A percentile compares a stretch with the other conserved stretches of the same genome.
Conservation (phyloP, 1,139 yeast species). For the Pichia sp. region DNA sequence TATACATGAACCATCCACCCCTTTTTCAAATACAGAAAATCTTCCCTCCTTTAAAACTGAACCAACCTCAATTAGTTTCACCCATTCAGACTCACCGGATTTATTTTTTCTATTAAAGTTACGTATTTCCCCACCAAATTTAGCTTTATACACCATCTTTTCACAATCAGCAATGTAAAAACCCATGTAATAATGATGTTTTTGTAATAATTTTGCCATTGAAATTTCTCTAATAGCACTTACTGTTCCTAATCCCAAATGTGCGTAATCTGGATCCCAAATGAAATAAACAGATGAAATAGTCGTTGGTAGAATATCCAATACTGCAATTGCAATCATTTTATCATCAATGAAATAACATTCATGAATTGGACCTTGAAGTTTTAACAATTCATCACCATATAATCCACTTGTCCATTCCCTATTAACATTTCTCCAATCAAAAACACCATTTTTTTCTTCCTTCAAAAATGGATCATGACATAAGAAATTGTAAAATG, state of each 20-base stretch:
- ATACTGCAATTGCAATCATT: slow-evolving; percentile 69
- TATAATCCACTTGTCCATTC: slow-evolving; percentile 27
- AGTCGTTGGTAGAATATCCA: slow-evolving; percentile 72
- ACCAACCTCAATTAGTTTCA: slow-evolving; percentile 35
- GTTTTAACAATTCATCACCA: slow-evolving; percentile 10
- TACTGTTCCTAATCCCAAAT: slow-evolving; percentile 69
- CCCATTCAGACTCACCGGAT: slow-evolving; percentile 11
- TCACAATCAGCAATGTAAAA: slow-evolving; percentile 72
- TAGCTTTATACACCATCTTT: slow-evolving; percentile 78
- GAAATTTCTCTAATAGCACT: slow-evolving; percentile 70
- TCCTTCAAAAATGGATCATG: slow-evolving; percentile 50
- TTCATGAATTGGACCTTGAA: slow-evolving; percentile 60
- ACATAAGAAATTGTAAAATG: slow-evolving; percentile 65
- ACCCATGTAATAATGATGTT: slow-evolving; percentile 44
- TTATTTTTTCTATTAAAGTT: slow-evolving; percentile 33
- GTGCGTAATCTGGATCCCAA: slow-evolving; percentile 78
- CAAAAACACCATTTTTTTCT: slow-evolving; percentile 23
- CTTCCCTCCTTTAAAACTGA: slow-evolving; percentile 35
- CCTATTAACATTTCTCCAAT: slow-evolving; percentile 27
- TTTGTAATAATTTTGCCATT: slow-evolving; percentile 37
- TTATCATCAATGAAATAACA: slow-evolving; percentile 61
- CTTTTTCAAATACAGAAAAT: slow-evolving; percentile 35
- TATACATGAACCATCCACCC: slow-evolving; percentile 2
- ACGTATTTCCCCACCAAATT: slow-evolving; percentile 67
- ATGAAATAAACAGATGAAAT: slow-evolving; percentile 82